Percentiles rank a stretch among this genome's conserved stretches.
phyloP scores from a whole-genome alignment of 140 eudicot genomes.

The Cichorium intybus region DNA sequence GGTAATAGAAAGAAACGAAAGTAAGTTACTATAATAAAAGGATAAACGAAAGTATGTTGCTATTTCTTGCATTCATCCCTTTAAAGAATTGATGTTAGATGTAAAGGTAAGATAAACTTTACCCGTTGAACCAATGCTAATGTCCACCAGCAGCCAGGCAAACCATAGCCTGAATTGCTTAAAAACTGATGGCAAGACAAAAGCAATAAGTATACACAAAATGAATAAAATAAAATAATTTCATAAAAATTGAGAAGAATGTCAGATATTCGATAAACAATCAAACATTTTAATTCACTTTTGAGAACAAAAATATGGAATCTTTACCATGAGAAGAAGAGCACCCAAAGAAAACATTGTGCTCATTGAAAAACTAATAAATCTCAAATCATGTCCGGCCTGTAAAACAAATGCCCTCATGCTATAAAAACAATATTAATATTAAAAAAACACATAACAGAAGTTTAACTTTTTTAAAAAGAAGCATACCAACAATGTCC shows the following conservation, averaged over 20 bases:
- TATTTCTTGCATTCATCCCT: too few relatives aligned
- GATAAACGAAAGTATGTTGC: too few relatives aligned
- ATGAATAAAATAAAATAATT: background rate
- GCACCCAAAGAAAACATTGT: slow-evolving; percentile 55
- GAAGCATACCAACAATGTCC: slow-evolving; percentile 84
- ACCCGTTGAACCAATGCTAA: slow-evolving; percentile 90
- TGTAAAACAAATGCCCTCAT: slow-evolving; percentile 34
- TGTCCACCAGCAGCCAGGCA: slow-evolving; percentile 86
- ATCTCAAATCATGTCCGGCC: slow-evolving; percentile 95
- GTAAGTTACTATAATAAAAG: too few relatives aligned
- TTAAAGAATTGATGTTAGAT: background rate
- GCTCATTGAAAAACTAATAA: slow-evolving; percentile 79
- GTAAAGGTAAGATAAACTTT: slow-evolving; percentile 5
- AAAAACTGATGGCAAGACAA: slow-evolving; percentile 41
- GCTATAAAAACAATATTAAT: background rate
- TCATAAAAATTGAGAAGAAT: background rate
- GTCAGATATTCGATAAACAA: background rate
- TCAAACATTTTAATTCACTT: background rate
- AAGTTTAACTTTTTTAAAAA: background rate
- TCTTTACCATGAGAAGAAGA: slow-evolving; percentile 66
- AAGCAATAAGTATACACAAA: background rate
- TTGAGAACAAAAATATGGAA: slow-evolving; percentile 2
- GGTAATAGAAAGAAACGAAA: too few relatives aligned
- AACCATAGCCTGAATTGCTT: slow-evolving; percentile 65
- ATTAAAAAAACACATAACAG: background rate